Conservation (phyloP, 306 rosid genomes). For the Lagenaria siceraria region DNA sequence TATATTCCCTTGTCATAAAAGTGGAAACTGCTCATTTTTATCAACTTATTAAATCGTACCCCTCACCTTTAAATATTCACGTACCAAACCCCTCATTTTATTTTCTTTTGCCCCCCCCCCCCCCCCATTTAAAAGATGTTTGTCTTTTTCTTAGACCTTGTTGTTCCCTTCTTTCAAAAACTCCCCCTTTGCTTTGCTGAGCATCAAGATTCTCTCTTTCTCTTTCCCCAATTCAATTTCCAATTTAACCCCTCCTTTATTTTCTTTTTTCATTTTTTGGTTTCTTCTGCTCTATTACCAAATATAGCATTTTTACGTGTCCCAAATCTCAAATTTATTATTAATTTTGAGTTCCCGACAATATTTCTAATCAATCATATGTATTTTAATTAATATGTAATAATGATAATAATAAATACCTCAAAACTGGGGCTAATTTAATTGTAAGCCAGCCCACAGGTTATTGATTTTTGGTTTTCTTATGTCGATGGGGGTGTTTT, state of each 20-base stretch:
- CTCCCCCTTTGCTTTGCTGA: not conserved
- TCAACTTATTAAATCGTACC: not conserved
- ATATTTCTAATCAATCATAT: not conserved
- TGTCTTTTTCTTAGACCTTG: not conserved
- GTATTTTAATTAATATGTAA: not conserved
- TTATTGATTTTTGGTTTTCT: not conserved
- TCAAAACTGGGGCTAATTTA: not conserved
- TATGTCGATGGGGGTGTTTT: not conserved
- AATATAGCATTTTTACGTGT: not conserved
- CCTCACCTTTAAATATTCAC: not conserved
- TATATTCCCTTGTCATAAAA: not conserved
- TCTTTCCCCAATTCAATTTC: too few species aligned
- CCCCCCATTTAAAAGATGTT: not conserved
- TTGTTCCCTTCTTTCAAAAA: not conserved
- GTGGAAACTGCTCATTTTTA: not conserved
- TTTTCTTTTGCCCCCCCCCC: too few species aligned
- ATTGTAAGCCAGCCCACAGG: not conserved
- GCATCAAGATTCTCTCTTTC: not conserved
- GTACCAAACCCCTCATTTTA: not conserved
- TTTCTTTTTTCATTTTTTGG: not conserved
- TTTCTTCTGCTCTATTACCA: not conserved
- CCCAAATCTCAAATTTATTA: too few species aligned
- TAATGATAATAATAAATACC: not conserved
- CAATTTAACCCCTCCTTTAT: too few species aligned
- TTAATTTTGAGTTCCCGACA: not conserved